phyloP scores from a whole-genome alignment of 305 asterid species.

The Coffea humblotiana region DNA sequence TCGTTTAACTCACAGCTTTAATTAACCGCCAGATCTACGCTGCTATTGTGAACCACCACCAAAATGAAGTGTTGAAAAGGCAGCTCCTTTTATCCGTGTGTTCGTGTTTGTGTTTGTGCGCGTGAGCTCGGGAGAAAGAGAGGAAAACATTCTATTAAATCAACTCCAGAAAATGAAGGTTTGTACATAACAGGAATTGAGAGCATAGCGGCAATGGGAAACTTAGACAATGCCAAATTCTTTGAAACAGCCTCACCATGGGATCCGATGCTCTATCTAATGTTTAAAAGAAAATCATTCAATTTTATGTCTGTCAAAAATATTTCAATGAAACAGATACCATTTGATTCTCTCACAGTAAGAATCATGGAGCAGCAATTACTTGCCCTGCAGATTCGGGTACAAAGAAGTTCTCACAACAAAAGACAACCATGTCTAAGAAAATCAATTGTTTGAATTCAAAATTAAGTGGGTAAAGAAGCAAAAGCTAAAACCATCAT shows the following conservation, averaged over 20 bases:
- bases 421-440: slow-evolving; percentile 9
- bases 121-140: too few species aligned
- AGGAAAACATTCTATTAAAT: too few species aligned
- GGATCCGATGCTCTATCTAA: background rate
- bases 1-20: too few species aligned
- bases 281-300: background rate
- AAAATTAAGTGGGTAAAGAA: background rate
- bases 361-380: slow-evolving; percentile 4
- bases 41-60: too few species aligned
- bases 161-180: too few species aligned
- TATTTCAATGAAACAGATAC: background rate
- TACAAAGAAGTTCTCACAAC: slow-evolving; percentile 4
- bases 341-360: background rate
- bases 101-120: too few species aligned
- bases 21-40: too few species aligned
- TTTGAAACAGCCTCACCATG: background rate
- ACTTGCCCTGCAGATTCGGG: slow-evolving; percentile 13
- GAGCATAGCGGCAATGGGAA: background rate
- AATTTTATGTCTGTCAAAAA: background rate
- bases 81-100: too few species aligned
- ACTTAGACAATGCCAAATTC: background rate
- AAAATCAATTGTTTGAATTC: slow-evolving; percentile 9
- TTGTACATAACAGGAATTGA: too few species aligned
- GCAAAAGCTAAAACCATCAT: slow-evolving; percentile 3
- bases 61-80: too few species aligned